Evolutionary conservation across 441 rosid genomes (phyloP).

Genomic region (Geranium incanum): DNA sequence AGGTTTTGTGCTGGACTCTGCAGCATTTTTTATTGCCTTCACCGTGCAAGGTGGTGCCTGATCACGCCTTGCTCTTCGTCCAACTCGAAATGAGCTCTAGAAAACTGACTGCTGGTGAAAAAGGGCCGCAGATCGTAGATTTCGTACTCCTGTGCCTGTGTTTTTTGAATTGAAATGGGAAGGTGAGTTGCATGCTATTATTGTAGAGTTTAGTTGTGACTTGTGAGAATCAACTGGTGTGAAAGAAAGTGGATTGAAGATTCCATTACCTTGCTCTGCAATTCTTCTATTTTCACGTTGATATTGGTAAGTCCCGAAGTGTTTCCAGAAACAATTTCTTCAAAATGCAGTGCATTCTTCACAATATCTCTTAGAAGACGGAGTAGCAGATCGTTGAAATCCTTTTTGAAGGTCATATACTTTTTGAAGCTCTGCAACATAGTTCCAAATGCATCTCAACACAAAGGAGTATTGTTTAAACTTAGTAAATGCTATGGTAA

Average conservation of each 20-base stretch:
- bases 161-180: not conserved
- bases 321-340: slow-evolving; percentile 75
- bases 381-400: slow-evolving; percentile 69
- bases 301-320: slow-evolving; percentile 48
- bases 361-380: slow-evolving; percentile 72
- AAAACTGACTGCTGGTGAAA: slow-evolving; percentile 64
- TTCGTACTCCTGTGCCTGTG: slow-evolving; percentile 83
- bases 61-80: slow-evolving; percentile 44
- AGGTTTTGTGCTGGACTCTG: no score
- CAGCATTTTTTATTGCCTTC: not conserved
- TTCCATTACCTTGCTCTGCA: slow-evolving; percentile 54
- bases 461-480: not conserved
- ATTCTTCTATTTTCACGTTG: slow-evolving; percentile 68
- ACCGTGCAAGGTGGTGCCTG: slow-evolving; percentile 43
- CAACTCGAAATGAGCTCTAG: slow-evolving; percentile 57
- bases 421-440: slow-evolving; percentile 72
- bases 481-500: not conserved
- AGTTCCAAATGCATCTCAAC: not conserved
- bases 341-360: slow-evolving; percentile 68
- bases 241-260: not conserved
- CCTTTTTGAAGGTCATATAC: slow-evolving; percentile 86
- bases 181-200: not conserved
- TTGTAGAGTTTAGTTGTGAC: not conserved
- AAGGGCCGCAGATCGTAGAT: slow-evolving; percentile 72
- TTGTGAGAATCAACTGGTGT: not conserved